Percentiles rank a stretch among this genome's conserved stretches.
These are phyloP conservation scores for Osmanthus fragrans DNA, from an alignment of 257 asterid species.

Conservation along the genomic window DNA sequence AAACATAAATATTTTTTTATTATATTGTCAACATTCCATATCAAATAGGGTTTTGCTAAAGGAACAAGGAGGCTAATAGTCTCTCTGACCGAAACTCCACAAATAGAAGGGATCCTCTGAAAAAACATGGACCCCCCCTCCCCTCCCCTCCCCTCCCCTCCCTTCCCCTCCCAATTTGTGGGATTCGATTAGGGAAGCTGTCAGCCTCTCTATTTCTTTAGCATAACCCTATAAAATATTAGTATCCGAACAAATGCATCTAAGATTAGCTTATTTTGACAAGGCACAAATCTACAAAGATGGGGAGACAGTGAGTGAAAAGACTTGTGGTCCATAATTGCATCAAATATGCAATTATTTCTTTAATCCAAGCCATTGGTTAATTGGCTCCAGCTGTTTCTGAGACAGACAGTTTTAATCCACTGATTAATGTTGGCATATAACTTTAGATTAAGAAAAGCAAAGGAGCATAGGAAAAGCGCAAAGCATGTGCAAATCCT, in stretches of 20 bases:
- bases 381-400: constrained; percentile 26
- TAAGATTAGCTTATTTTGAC: background rate
- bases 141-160: too few species aligned
- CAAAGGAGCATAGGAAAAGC: background rate
- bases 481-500: constrained; percentile 25
- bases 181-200: too few species aligned
- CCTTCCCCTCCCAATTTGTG: too few species aligned
- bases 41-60: too few species aligned
- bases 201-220: too few species aligned
- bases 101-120: too few species aligned
- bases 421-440: background rate
- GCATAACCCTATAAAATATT: too few species aligned
- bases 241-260: too few species aligned
- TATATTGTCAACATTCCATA: too few species aligned
- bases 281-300: background rate
- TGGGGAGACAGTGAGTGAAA: background rate
- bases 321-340: constrained; percentile 1
- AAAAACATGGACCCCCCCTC: too few species aligned
- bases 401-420: constrained; percentile 20
- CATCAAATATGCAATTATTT: background rate
- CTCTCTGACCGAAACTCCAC: too few species aligned
- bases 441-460: background rate
- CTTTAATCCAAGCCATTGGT: constrained; percentile 1
- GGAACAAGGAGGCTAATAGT: too few species aligned
- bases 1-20: background rate